Evolutionary conservation across 495 filamentous ascomycete species (phyloP).

Genomic region (Daldinia childiae): DNA sequence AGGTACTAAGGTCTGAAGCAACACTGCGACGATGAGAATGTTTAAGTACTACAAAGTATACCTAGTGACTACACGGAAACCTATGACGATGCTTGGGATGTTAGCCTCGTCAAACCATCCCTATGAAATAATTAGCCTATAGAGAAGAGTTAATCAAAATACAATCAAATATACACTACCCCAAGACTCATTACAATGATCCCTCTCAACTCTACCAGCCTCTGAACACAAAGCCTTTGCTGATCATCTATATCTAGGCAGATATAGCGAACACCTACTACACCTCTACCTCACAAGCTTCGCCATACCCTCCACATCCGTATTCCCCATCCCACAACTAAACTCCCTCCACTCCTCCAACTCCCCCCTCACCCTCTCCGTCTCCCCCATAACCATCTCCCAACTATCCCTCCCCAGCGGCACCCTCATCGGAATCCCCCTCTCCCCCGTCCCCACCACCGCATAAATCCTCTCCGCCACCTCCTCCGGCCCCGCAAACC

Average conservation of each 20-base stretch:
- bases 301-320: conserved; percentile 6
- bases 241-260: too few relatives aligned
- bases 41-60: too few relatives aligned
- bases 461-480: conserved; percentile 52
- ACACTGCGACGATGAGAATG: background rate
- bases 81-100: background rate
- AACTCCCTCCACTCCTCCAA: conserved; percentile 51
- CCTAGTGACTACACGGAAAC: background rate
- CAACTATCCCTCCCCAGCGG: conserved; percentile 57
- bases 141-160: too few relatives aligned
- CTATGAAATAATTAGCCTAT: too few relatives aligned
- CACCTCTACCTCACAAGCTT: conserved; percentile 6
- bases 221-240: too few relatives aligned
- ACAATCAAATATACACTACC: too few relatives aligned
- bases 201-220: too few relatives aligned
- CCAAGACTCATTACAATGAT: too few relatives aligned
- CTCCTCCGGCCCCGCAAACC: conserved; percentile 49
- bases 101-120: too few relatives aligned
- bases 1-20: background rate
- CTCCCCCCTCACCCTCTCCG: conserved; percentile 46
- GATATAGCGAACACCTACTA: background rate
- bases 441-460: conserved; percentile 47
- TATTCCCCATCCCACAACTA: conserved; percentile 28
- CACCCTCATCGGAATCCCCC: conserved; percentile 55
- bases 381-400: conserved; percentile 48